Percentiles rank a stretch among this genome's conserved stretches.
These are phyloP conservation scores for Aspergillus cavernicola DNA, from an alignment of 495 filamentous ascomycete genomes.

Conservation along the genomic window DNA sequence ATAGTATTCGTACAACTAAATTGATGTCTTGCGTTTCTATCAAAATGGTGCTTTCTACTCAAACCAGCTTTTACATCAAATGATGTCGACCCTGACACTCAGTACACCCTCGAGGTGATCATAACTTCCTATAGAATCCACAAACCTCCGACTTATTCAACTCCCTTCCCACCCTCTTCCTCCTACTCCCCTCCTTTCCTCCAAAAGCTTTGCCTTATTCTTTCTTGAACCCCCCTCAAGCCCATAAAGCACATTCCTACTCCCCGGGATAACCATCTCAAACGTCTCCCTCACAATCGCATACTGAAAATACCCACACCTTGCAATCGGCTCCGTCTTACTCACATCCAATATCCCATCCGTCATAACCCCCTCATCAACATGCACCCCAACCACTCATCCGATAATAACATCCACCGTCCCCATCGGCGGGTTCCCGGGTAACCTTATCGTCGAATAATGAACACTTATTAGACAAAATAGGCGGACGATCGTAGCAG, in stretches of 20 bases:
- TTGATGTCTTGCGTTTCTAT: too few species aligned
- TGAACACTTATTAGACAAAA: too few species aligned
- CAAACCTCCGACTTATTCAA: too few species aligned
- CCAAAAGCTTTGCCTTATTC: slow-evolving; percentile 15
- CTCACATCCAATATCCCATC: slow-evolving; percentile 48
- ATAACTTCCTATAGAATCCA: too few species aligned
- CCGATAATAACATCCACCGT: slow-evolving; percentile 54
- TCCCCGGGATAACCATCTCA: slow-evolving; percentile 47
- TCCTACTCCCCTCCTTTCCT: too few species aligned
- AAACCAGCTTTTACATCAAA: too few species aligned
- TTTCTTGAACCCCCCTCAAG: slow-evolving; percentile 19
- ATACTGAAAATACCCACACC: slow-evolving; percentile 58
- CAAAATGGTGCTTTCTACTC: too few species aligned
- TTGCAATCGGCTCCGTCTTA: slow-evolving; percentile 54
- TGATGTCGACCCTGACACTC: too few species aligned
- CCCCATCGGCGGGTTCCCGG: slow-evolving; percentile 52
- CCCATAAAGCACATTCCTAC: slow-evolving; percentile 31
- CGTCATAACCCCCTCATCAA: slow-evolving; percentile 47
- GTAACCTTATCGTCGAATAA: slow-evolving; percentile 48
- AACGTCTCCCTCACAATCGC: slow-evolving; percentile 47
- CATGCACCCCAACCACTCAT: slow-evolving; percentile 52
- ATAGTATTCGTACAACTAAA: too few species aligned
- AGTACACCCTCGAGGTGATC: too few species aligned
- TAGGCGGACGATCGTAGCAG: slow-evolving; percentile 32
- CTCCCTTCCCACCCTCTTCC: too few species aligned